Evolutionary conservation across 129 eudicot genomes (phyloP), one percentile per base, ranked within the genome.

Genomic region (Flaveria trinervia): DNA sequence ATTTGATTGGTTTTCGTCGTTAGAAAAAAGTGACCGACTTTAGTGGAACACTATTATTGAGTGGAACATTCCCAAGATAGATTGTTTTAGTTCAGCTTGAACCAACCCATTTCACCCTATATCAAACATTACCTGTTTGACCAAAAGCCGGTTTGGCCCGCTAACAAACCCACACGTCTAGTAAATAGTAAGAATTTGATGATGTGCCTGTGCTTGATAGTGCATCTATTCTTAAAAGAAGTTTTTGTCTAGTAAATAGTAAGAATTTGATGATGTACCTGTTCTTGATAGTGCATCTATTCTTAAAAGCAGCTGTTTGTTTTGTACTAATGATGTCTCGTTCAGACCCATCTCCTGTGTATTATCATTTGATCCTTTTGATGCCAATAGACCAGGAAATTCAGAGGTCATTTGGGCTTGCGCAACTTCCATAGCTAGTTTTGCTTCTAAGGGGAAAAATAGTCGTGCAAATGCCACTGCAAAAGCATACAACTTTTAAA

Each of bases 401-500:
- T 85, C 89, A 9, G 84, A 72, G 13, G 97, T 85, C 3, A 88
- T 73, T 66, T 85, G 82, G n/a, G 91, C 95, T 64, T 89, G 75
- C 8, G 97, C 97, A 17, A 88, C 79, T 51, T 86, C 85, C 97
- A 91, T 91, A 13, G 95, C 97, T 54, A 91, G 74, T 71, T 79
- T 85, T 1, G 97, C 97, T 84, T 91, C 95, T 8, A 74, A 44
- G n/a, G 97, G 97, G 52, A 89, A 91, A 50, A 88, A 77, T 28
- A 90, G 18, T 36, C 92, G 81, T 23, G 97, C 97, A 83, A 91
- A 74, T 46, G 90, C 90, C 80, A 91, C 97, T 91, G 83, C 36
- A 28, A 69, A 56, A 70, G 28, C 41, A 36, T 33, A 43, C 14
- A 13, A 36, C 3, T 64, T 64, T 25, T 26, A 64, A 25, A 16